Percentiles rank a stretch among this genome's conserved stretches.
These are phyloP conservation scores for Medicago arabica DNA, from an alignment of 306 rosid genomes.

Conservation along the genomic window DNA sequence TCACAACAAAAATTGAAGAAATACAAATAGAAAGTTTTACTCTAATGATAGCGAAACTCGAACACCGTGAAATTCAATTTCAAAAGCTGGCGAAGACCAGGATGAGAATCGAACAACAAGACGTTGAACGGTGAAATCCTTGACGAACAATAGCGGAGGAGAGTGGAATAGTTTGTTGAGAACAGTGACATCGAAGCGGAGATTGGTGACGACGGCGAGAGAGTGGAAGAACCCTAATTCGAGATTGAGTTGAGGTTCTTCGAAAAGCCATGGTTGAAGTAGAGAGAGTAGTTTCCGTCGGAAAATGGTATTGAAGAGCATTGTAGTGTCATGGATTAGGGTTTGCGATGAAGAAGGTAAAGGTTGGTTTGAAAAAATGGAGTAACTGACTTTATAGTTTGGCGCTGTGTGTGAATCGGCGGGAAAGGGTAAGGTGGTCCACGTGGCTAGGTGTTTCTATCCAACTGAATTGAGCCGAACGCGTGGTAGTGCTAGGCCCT, in stretches of 20 bases:
- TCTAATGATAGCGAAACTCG: conserved; percentile 49
- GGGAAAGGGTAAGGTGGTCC: conserved; percentile 55
- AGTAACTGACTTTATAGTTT: neutral
- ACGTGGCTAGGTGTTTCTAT: neutral
- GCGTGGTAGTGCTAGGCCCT: conserved; percentile 15
- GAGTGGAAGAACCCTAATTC: conserved; percentile 69
- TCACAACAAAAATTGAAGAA: neutral
- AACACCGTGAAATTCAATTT: conserved; percentile 67
- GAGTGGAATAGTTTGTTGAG: conserved; percentile 66
- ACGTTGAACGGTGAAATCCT: conserved; percentile 62
- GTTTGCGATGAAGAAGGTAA: conserved; percentile 7
- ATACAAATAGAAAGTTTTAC: conserved; percentile 35
- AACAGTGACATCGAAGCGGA: conserved; percentile 59
- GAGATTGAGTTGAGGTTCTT: conserved; percentile 65
- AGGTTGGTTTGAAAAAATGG: conserved; percentile 18
- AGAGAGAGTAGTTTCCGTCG: conserved; percentile 69
- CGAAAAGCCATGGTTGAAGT: conserved; percentile 78
- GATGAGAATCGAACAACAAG: conserved; percentile 62
- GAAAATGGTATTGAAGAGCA: conserved; percentile 57
- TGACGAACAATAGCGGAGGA: conserved; percentile 51
- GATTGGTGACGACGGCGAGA: conserved; percentile 52
- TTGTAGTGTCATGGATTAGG: conserved; percentile 7
- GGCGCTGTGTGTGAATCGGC: conserved; percentile 42
- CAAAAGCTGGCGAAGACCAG: conserved; percentile 75
- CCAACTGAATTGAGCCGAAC: conserved; percentile 2